These are phyloP conservation scores for Colletotrichum neosansevieriae DNA, from an alignment of 2,329 filamentous ascomycete species.

Conservation along the genomic window DNA sequence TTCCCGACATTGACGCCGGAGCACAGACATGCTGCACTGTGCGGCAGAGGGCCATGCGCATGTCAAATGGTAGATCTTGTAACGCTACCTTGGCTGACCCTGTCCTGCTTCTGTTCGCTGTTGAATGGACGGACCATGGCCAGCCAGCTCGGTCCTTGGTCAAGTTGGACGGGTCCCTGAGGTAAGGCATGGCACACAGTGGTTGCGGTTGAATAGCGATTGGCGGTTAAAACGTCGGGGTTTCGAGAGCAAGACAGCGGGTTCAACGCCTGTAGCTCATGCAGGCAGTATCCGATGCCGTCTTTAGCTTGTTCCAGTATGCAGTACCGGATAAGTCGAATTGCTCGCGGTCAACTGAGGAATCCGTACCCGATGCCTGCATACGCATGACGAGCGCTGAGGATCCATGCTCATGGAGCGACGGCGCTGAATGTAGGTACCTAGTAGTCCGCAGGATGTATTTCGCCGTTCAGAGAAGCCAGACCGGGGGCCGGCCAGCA, in stretches of 20 bases:
- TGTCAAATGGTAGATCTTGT: constrained; percentile 40
- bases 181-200: neutral
- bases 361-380: constrained; percentile 26
- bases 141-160: constrained; percentile 15
- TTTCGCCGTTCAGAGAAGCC: neutral
- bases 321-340: constrained; percentile 10
- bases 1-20: constrained; percentile 26
- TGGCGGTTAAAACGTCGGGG: neutral
- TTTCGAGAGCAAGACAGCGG: neutral
- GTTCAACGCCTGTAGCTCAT: neutral
- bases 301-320: constrained; percentile 3
- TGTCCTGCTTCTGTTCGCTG: constrained; percentile 1
- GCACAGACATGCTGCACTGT: constrained; percentile 41
- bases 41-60: constrained; percentile 40
- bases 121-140: neutral
- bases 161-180: constrained; percentile 3
- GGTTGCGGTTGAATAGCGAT: neutral
- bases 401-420: constrained; percentile 10
- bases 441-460: neutral
- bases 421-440: neutral
- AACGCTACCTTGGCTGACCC: constrained; percentile 38
- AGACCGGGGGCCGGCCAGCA: neutral
- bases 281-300: neutral
- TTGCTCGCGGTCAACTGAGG: constrained; percentile 1
- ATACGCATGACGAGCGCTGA: constrained; percentile 14